phyloP scores from a whole-genome alignment of 345 rosid species.

The Euphorbia pulcherrima region DNA sequence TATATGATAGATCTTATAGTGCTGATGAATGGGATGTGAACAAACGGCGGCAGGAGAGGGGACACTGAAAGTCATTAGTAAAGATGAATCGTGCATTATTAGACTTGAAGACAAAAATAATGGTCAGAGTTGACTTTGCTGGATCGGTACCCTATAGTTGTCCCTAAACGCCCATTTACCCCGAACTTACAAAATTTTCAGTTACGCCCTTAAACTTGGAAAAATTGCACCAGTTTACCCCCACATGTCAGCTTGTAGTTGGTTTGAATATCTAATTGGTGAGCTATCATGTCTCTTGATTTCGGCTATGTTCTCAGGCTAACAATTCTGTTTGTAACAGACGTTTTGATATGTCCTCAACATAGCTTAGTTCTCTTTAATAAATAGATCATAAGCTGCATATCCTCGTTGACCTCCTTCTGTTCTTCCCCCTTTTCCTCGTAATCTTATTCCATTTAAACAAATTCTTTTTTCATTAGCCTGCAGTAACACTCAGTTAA shows the following conservation, averaged over 20 bases:
- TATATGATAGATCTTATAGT: conserved; percentile 42
- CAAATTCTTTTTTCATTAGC: background rate
- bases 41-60: conserved; percentile 99
- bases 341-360: background rate
- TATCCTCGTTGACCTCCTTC: too few species aligned
- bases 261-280: too few species aligned
- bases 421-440: background rate
- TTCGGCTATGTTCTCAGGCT: conserved; percentile 10
- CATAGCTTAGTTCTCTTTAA: too few species aligned
- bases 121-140: conserved; percentile 39
- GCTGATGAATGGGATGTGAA: conserved; percentile 99
- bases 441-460: background rate
- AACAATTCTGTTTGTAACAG: background rate
- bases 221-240: too few species aligned
- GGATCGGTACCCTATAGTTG: too few species aligned
- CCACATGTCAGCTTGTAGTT: too few species aligned
- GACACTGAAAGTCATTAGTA: conserved; percentile 70
- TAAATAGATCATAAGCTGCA: background rate
- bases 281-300: conserved; percentile 27
- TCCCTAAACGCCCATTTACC: too few species aligned
- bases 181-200: too few species aligned
- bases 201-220: too few species aligned
- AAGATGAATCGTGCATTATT: conserved; percentile 94
- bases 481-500: background rate
- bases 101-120: conserved; percentile 88